Base-by-base conservation (phyloP, 2,329 filamentous ascomycete species). In the Neocatenulostroma microsporum region DNA sequence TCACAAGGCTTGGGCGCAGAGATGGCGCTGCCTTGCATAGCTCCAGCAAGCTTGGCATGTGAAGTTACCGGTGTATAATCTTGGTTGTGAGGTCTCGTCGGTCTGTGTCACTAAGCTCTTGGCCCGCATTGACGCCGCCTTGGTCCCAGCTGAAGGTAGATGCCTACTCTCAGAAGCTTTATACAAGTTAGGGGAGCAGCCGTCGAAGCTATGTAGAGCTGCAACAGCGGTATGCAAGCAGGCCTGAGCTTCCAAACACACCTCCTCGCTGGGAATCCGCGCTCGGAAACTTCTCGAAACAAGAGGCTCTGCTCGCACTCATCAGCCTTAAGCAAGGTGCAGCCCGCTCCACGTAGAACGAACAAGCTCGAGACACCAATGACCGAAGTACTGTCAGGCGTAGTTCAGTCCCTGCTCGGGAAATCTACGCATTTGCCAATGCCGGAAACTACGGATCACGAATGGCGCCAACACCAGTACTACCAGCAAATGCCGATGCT, bases 401-500 rank as follows among this genome's bases (percentile, higher is more conserved):
- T 39, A 33, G 40, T 32, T 27, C 31, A 31, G n/a, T 38, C 40
- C 11, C 36, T 41, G 10, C 24, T 39, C 20, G 34, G 37, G 14
- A 35, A 28, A 27, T 27, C 28, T 12, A 36, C 30, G 14, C 28
- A 36, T 17, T 30, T 30, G 29, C 34, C 21, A 11, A 44, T 46
- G 44, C 32, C 44, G 18, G 36, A 44, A 21, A 26, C 37, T 12
- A 10, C 40, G 18, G 38, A 44, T 19, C 34, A 39, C 13, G 32
- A 46, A 11, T 44, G 41, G 41, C 37, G 11, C 30, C 30, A 36
- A 19, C 33, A 40, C 9, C 33, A 36, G 12, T 37, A 41, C 14
- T 34, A 42, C 23, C 36, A 33, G 12, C 32, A 36, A 12, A 31
- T 36, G 36, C 40, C 43, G 23, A 34, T 37, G 26, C 34, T 45